Evolutionary conservation across 2,329 filamentous ascomycete species (phyloP).

Genomic region (Phialemonium atrogriseum): DNA sequence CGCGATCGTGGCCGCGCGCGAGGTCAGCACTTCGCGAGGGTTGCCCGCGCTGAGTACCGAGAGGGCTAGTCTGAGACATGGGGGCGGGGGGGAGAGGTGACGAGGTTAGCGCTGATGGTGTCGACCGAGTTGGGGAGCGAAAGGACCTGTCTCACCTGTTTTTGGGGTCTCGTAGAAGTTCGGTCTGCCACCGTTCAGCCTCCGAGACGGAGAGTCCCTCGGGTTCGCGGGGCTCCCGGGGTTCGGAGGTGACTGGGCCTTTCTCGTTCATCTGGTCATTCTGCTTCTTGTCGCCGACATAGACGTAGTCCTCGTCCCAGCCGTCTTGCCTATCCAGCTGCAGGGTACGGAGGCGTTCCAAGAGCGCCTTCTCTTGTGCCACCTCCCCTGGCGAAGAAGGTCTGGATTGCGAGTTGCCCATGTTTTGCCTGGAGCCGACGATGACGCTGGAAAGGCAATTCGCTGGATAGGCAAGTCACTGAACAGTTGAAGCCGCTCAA

Average conservation of each 20-base stretch:
- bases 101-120: too few relatives aligned
- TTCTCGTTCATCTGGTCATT: neutral
- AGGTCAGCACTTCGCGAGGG: constrained; percentile 57
- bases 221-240: neutral
- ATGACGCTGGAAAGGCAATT: too few relatives aligned
- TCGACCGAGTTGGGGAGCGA: too few relatives aligned
- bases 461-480: too few relatives aligned
- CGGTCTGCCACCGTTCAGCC: neutral
- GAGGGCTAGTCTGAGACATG: constrained; percentile 55
- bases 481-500: too few relatives aligned
- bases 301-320: neutral
- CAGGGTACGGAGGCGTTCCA: constrained; percentile 1
- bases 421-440: too few relatives aligned
- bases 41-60: constrained; percentile 62
- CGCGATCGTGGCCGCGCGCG: constrained; percentile 50
- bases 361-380: neutral
- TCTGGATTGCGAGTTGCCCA: constrained; percentile 1
- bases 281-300: neutral
- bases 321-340: neutral
- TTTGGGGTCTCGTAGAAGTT: neutral
- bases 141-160: constrained; percentile 28
- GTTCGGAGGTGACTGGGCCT: too few relatives aligned
- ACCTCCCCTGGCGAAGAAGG: neutral
- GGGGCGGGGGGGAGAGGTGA: too few relatives aligned
- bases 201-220: neutral